Conservation (phyloP, 1,284 basidiomycete genomes). For the Trametes sp. region DNA sequence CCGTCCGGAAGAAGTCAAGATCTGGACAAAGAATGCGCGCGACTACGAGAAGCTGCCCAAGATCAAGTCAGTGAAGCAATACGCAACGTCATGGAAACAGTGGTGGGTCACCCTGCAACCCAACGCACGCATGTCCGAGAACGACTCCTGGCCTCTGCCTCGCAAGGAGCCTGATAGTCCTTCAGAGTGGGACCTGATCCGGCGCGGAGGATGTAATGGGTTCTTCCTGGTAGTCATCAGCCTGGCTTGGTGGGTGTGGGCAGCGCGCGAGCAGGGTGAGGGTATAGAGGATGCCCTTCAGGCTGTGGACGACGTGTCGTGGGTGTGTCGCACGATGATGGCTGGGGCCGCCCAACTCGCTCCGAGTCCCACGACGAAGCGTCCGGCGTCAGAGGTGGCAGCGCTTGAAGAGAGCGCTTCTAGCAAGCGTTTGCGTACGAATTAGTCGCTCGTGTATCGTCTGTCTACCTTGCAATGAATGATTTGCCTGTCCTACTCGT, state of each 20-base stretch:
- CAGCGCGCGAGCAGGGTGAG: neutral
- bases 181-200: neutral
- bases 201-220: conserved; percentile 1
- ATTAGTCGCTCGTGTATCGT: no score
- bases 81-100: neutral
- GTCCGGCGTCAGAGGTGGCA: neutral
- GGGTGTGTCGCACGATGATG: neutral
- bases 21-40: neutral
- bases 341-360: neutral
- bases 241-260: conserved; percentile 2
- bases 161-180: neutral
- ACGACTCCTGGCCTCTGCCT: neutral
- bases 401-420: neutral
- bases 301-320: conserved; percentile 1
- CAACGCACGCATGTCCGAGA: neutral
- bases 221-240: neutral
- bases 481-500: no score
- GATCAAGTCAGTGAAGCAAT: neutral
- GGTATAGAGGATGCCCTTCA: neutral
- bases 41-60: conserved; percentile 3
- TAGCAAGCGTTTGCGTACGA: neutral
- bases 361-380: conserved; percentile 3
- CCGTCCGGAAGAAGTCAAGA: neutral
- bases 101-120: conserved; percentile 5
- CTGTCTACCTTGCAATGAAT: no score